Conservation (phyloP, 1,139 yeast genomes). For the Pichia sp. region DNA sequence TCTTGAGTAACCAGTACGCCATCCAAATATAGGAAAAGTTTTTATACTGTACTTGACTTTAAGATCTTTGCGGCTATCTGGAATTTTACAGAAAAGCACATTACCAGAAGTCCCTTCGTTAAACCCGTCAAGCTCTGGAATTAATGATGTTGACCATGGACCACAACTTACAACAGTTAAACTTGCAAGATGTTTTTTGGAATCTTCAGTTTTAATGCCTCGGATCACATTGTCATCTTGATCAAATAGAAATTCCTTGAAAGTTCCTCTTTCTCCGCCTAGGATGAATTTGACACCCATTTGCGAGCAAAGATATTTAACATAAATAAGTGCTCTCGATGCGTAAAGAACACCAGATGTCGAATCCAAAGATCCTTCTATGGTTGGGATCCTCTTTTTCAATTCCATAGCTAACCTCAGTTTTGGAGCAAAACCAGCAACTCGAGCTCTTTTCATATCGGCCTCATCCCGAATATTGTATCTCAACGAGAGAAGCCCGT, state of each 20-base stretch:
- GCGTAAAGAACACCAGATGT: slow-evolving; percentile 40
- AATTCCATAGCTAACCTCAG: slow-evolving; percentile 25
- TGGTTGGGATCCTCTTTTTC: slow-evolving; percentile 19
- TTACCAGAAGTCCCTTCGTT: slow-evolving; percentile 38
- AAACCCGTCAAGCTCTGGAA: slow-evolving; percentile 34
- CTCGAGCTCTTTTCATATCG: slow-evolving; percentile 20
- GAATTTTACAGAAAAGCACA: slow-evolving; percentile 28
- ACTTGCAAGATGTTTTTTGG: slow-evolving; percentile 32
- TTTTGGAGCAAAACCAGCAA: slow-evolving; percentile 30
- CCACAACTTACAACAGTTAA: slow-evolving; percentile 38
- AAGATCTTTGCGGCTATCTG: slow-evolving; percentile 31
- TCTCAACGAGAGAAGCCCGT: slow-evolving; percentile 33
- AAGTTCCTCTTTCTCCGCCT: slow-evolving; percentile 20
- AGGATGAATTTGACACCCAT: slow-evolving; percentile 33
- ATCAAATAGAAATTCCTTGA: slow-evolving; percentile 1
- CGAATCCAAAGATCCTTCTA: slow-evolving; percentile 35
- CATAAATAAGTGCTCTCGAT: slow-evolving; percentile 35
- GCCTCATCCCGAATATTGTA: slow-evolving; percentile 27
- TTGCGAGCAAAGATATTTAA: slow-evolving; percentile 28
- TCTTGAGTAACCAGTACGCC: slow-evolving; percentile 21
- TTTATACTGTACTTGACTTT: slow-evolving; percentile 29
- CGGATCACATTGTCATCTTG: slow-evolving; percentile 22
- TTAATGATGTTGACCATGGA: slow-evolving; percentile 38
- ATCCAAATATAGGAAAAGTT: slow-evolving; percentile 20
- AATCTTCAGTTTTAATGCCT: slow-evolving; percentile 36